Percentiles rank a stretch among this genome's conserved stretches.
phyloP scores from a whole-genome alignment of 805 yeast species.

The Candida argentea region DNA sequence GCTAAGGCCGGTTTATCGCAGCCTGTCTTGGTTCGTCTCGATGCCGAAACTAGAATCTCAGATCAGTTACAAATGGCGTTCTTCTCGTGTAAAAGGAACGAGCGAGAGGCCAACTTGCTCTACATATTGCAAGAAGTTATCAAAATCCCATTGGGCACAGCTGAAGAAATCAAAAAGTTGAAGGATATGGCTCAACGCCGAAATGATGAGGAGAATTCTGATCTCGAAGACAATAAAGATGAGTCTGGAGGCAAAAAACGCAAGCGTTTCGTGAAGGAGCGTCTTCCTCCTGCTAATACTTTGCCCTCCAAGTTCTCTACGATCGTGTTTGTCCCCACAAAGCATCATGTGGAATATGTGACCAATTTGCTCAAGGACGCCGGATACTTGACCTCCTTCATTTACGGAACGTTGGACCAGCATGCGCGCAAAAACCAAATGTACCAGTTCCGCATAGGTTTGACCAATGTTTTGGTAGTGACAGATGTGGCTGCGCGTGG shows the following conservation, averaged over 20 bases:
- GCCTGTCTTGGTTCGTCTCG: constrained; percentile 87
- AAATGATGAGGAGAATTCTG: constrained; percentile 46
- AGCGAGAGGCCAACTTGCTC: constrained; percentile 81
- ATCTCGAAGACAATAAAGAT: constrained; percentile 29
- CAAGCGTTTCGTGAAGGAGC: constrained; percentile 37
- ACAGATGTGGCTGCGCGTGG: constrained; percentile 99
- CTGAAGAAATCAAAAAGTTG: constrained; percentile 51
- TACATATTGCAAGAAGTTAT: constrained; percentile 75
- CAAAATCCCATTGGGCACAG: constrained; percentile 70
- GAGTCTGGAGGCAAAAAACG: constrained; percentile 23
- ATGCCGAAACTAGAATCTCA: constrained; percentile 84
- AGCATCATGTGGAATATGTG: constrained; percentile 94
- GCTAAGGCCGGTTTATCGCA: constrained; percentile 94
- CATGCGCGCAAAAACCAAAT: constrained; percentile 87
- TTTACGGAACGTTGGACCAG: constrained; percentile 93
- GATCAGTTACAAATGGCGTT: constrained; percentile 88
- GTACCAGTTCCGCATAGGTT: constrained; percentile 73
- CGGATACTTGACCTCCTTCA: constrained; percentile 81
- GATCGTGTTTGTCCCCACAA: constrained; percentile 90
- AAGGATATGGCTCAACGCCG: constrained; percentile 36
- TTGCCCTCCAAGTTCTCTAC: constrained; percentile 82
- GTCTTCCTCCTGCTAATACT: constrained; percentile 70
- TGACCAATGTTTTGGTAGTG: constrained; percentile 81
- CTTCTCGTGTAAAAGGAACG: constrained; percentile 68
- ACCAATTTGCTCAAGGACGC: constrained; percentile 57